Base-by-base conservation (phyloP, 2,329 filamentous ascomycete genomes). In the Neonectria neomacrospora region DNA sequence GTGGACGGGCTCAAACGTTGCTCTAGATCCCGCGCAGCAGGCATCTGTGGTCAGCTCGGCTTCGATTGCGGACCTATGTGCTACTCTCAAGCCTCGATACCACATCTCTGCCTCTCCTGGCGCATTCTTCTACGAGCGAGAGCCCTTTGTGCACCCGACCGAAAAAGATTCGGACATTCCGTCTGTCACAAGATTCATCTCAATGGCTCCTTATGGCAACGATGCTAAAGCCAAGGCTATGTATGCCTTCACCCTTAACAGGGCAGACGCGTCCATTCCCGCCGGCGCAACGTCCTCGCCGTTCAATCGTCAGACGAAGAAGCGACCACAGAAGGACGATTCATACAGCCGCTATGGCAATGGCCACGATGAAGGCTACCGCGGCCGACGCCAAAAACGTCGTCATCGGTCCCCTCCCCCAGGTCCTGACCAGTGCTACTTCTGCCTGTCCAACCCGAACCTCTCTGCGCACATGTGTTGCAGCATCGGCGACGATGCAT, bases 381-480 rank as follows among this genome's bases (percentile, higher is more conserved):
- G 80, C 41, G 77, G 80, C 45, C 79, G 82, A 12, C 78, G 80
- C 10, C 77, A 80, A 45, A 85, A 84, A 71, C 82, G 83, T 14
- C 80, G 80, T 2, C 80, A 76, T 39, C 60, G 79, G 76, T 73
- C 83, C 6, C 88, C 90, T 12, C 88, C 88, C 7, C 89, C 88
- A 0, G 88, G 90, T 0, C 93, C 93, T 2, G 90, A 90, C 55
- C 86, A 91, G 73, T 99, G 96, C 80, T 99, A 96, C 83, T 98
- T 99, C 82, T 99, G 96, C 76, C 85, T 99, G 11, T 94, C 93
- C 6, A 97, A 97, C 77, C 88, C 91, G 6, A 91, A 91, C 64
- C 83, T 96, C 47, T 91, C 92, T 55, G 91, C 90, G 1, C 95
- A 99, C 79, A 91, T 99, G 78, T 91, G 97, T 72, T 91, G 91